Conservation (phyloP, 305 asterid genomes). For the Striga hermonthica region DNA sequence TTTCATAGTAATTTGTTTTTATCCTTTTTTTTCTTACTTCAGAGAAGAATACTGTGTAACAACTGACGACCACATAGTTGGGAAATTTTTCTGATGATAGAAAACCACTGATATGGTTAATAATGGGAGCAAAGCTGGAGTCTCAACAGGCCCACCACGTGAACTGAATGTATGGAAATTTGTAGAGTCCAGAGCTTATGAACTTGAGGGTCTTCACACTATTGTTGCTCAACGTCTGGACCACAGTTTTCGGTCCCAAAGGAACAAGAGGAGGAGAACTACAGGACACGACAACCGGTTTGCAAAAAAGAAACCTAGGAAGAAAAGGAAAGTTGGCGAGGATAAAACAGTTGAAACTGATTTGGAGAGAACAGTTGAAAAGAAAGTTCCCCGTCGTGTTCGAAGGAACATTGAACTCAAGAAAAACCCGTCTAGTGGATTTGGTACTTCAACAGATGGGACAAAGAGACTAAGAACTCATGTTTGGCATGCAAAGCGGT, state of each 20-base stretch:
- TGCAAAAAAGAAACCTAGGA: slow-evolving; percentile 40
- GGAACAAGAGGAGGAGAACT: slow-evolving; percentile 87
- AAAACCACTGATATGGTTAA: not conserved
- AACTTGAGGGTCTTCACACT: slow-evolving; percentile 68
- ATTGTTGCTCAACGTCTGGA: slow-evolving; percentile 52
- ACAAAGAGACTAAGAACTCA: slow-evolving; percentile 87
- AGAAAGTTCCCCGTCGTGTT: slow-evolving; percentile 52
- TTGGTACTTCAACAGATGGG: slow-evolving; percentile 76
- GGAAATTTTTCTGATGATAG: not conserved
- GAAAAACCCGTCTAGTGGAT: slow-evolving; percentile 58
- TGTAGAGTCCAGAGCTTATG: slow-evolving; percentile 77
- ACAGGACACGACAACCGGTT: slow-evolving; percentile 63
- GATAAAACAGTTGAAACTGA: slow-evolving; percentile 27
- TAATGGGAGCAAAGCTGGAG: slow-evolving; percentile 12
- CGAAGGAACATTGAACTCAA: slow-evolving; percentile 67
- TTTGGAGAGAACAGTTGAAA: slow-evolving; percentile 35
- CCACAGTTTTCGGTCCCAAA: slow-evolving; percentile 61
- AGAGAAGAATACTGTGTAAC: too few species aligned
- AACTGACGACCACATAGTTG: too few species aligned
- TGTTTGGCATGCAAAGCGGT: slow-evolving; percentile 93
- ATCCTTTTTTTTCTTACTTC: too few species aligned
- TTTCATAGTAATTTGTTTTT: too few species aligned
- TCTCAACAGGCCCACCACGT: slow-evolving; percentile 51
- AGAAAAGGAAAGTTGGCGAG: slow-evolving; percentile 42
- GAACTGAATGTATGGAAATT: slow-evolving; percentile 69